Base-by-base conservation (phyloP, 257 asterid species). In the Euphrasia confusa region DNA sequence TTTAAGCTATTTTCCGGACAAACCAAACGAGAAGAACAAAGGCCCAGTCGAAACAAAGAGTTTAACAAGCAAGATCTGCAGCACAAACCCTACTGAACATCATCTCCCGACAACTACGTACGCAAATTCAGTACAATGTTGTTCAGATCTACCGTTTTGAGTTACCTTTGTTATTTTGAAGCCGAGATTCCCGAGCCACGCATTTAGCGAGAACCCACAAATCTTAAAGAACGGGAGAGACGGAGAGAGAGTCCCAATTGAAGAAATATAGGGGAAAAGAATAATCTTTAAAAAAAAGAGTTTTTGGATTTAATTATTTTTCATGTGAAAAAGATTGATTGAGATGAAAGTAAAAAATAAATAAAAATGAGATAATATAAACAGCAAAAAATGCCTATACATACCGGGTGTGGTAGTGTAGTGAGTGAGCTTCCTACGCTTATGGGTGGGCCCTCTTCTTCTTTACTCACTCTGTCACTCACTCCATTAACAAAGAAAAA, bases 81-180 rank as follows among this genome's bases (percentile, higher is more conserved):
- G 60, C 72, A 33, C 12, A 42, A 67, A 70, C 45, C 58, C 64
- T 15, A 58, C 18, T 39, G n/a, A 47, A 54, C 28, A 58, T 30
- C 61, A 24, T 63, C 61, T 11, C 40, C 65, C 68, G 50, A 62
- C 65, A 54, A 33, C 59, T 58, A 53, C 42, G 3, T 61, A 63
- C 35, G 4, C 69, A 40, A 55, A 48, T 66, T 40, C 17, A 35
- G 74, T 15, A 64, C 52, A 75, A 80, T 75, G 86, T 58, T 68
- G 74, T 17, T 75, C 85, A 89, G 97, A 90, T 84, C 95, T 90
- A 84, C 71, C 66, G 74, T 55, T 70, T 60, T 72, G 48, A 24
- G 21, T 10, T 64, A 80, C 95, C 88, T 75, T 71, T 59, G 24
- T 17, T 18, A 10, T 26, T 45, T 50, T 63, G 68, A 70, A 54